Percentiles rank a stretch among this genome's conserved stretches.
Conservation (phyloP, 2,329 filamentous ascomycete genomes). For the Amylocarpus encephaloides region DNA sequence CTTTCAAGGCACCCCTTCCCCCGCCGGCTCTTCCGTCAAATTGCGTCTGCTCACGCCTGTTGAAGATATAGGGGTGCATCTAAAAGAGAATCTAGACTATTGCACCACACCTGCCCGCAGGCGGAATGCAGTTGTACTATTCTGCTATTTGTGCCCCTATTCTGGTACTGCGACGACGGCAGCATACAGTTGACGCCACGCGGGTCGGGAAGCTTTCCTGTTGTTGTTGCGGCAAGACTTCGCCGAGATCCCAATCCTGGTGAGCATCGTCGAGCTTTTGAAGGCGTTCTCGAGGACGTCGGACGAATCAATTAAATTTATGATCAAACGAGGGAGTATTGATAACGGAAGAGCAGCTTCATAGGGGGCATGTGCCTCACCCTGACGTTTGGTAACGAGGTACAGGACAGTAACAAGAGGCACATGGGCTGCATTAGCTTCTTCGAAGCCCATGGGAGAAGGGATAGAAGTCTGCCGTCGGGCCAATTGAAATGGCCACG, state of each 20-base stretch:
- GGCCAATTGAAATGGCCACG: neutral
- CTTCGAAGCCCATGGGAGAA: neutral
- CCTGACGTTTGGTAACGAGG: slow-evolving; percentile 5
- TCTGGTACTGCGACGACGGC: too few relatives aligned
- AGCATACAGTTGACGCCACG: slow-evolving; percentile 1
- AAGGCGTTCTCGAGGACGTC: neutral
- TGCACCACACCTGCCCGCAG: too few relatives aligned
- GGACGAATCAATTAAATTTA: neutral
- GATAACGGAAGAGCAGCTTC: neutral
- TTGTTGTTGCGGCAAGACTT: neutral
- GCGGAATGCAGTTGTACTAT: too few relatives aligned
- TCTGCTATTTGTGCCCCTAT: too few relatives aligned
- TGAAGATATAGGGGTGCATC: too few relatives aligned
- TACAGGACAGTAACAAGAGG: neutral
- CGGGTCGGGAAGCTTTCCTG: slow-evolving; percentile 1
- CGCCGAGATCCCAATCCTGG: neutral
- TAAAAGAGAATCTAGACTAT: too few relatives aligned
- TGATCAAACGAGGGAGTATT: neutral
- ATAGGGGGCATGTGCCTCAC: slow-evolving; percentile 1
- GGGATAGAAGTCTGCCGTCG: neutral
- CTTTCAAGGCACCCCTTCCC: neutral
- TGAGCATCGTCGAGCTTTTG: neutral
- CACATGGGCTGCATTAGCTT: slow-evolving; percentile 1
- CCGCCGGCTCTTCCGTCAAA: slow-evolving; percentile 1
- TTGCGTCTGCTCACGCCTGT: neutral